Base-by-base conservation (phyloP, 345 rosid species). In the Clausena lansium region DNA sequence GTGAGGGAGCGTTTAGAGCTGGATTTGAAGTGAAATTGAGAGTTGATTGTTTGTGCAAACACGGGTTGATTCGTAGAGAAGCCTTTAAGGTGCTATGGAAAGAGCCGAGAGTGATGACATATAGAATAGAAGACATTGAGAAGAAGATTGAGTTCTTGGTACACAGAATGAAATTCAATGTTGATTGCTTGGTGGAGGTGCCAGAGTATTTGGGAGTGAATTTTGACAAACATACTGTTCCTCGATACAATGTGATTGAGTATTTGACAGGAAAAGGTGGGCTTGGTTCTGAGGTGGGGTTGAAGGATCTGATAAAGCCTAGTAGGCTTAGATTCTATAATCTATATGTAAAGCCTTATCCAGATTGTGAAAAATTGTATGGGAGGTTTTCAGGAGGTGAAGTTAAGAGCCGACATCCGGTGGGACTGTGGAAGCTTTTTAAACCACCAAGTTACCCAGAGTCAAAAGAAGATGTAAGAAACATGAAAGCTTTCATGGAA, bases 271-370 rank as follows among this genome's bases (percentile, higher is more conserved):
- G 87, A 0, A 83, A 76, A 67, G 97, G 95, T 6, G 94, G 91
- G 60, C 87, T 93, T 41, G 97, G 89, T 14, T 87, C 80, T 80
- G 90, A 92, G 73, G 79, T 94, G 27, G 87, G 87, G 39, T 88
- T 94, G 86, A 87, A 83, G 79, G 90, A 82, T 73, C 84, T 94
- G 88, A 86, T 91, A 14, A 91, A 85, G 84, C 87, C 86, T 54
- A 94, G 93, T 54, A 91, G 83, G 89, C 90, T 83, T 27, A 91
- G 89, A 63, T 93, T 94, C 78, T 90, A 94, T 72, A 94, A 91
- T 80, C 64, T 90, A 7, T 91, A 90, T 74, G 97, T 93, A 71
- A 94, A 91, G 85, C 98, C 98, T 25, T 93, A 93, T 77, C 97
- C 97, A 9, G 98, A 88, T 68, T 94, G 98, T 27, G 91, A 87